Percentiles rank a stretch among this genome's conserved stretches.
Evolutionary conservation across 441 rosid species (phyloP).

Genomic region (Sinapis alba): DNA sequence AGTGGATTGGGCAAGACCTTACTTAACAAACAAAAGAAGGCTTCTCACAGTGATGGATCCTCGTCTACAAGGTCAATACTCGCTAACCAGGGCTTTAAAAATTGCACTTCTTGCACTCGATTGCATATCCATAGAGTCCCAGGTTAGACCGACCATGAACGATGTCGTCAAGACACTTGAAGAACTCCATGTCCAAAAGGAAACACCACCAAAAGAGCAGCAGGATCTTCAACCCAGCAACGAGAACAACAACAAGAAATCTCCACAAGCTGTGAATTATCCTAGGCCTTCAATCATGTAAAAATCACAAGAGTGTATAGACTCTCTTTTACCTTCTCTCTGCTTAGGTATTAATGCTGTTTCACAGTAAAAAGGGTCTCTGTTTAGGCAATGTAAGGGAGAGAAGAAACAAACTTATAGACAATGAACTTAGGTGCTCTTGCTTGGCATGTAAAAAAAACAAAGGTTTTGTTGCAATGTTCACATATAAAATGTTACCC

Average conservation of each 20-base stretch:
- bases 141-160: slow-evolving; percentile 56
- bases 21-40: slow-evolving; percentile 61
- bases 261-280: slow-evolving; percentile 35
- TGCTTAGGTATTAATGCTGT: not conserved
- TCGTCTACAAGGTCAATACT: slow-evolving; percentile 50
- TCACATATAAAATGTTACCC: slow-evolving; percentile 9
- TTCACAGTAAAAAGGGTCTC: not conserved
- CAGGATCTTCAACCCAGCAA: slow-evolving; percentile 31
- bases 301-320: not conserved
- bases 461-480: slow-evolving; percentile 11
- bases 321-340: not conserved
- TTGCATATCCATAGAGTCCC: slow-evolving; percentile 54
- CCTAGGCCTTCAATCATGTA: no score
- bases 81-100: slow-evolving; percentile 51
- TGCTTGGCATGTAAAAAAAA: not conserved
- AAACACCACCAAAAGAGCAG: slow-evolving; percentile 39
- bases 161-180: slow-evolving; percentile 50
- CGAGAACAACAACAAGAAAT: slow-evolving; percentile 28
- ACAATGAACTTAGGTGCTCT: not conserved
- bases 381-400: not conserved
- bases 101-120: slow-evolving; percentile 54
- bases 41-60: slow-evolving; percentile 42
- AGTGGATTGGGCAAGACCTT: slow-evolving; percentile 77
- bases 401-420: not conserved
- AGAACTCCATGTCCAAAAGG: slow-evolving; percentile 52